These are phyloP conservation scores for Dothiorella sarmentorum DNA, from an alignment of 2,329 filamentous ascomycete species.

Conservation along the genomic window DNA sequence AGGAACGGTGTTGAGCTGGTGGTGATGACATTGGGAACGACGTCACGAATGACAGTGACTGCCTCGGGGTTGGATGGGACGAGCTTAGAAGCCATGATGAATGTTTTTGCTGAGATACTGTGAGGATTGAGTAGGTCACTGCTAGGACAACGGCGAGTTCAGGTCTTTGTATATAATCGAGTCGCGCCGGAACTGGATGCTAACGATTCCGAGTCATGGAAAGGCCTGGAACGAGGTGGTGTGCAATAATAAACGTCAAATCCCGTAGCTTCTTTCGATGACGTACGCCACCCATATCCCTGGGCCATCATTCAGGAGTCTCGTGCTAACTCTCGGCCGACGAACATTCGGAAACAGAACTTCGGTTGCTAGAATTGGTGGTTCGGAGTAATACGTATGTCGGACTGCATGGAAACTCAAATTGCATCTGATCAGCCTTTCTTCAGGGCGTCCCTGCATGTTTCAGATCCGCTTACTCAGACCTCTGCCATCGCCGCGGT, in stretches of 20 bases:
- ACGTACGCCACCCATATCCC: background rate
- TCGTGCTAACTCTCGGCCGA: background rate
- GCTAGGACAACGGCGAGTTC: background rate
- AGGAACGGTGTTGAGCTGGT: constrained; percentile 81
- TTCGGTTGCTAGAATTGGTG: background rate
- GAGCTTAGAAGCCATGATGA: constrained; percentile 36
- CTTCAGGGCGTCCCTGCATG: background rate
- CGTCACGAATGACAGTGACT: constrained; percentile 84
- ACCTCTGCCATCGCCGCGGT: background rate
- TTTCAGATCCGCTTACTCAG: constrained; percentile 6
- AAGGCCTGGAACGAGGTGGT: constrained; percentile 7
- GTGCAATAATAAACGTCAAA: background rate
- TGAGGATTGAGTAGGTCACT: background rate
- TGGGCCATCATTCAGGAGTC: background rate
- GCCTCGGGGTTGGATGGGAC: constrained; percentile 65
- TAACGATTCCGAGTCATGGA: background rate
- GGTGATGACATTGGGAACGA: constrained; percentile 69
- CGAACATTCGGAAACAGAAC: background rate
- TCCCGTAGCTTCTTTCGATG: background rate
- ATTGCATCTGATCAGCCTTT: background rate
- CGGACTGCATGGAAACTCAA: background rate
- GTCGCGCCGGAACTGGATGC: background rate
- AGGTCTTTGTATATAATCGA: background rate
- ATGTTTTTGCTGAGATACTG: background rate
- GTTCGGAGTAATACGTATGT: background rate